A percentile compares a stretch with the other conserved stretches of the same genome.
Evolutionary conservation across 78 protist species (phyloP).

Genomic region (Chrysochromulina tobinii): DNA sequence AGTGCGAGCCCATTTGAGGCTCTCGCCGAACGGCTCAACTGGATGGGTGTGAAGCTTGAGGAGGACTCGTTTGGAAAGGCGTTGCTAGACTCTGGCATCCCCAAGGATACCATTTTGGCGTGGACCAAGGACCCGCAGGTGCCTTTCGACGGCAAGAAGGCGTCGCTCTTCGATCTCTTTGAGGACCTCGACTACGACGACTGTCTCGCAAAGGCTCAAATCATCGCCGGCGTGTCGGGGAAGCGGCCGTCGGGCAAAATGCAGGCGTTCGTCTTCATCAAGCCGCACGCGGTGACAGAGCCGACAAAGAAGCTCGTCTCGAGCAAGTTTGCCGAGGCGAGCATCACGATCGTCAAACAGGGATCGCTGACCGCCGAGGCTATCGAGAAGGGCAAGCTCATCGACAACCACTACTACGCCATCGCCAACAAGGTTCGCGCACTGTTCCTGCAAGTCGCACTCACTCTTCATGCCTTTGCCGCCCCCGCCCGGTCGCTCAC

Average conservation of each 20-base stretch:
- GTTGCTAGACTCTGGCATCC: not conserved
- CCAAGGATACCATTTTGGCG: not conserved
- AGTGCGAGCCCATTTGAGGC: slow-evolving; percentile 43
- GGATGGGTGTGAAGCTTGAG: not conserved
- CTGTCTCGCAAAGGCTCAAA: not conserved
- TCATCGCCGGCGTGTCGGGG: slow-evolving; percentile 3
- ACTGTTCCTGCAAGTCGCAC: too few species aligned
- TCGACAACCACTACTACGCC: slow-evolving; percentile 51
- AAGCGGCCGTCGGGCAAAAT: not conserved
- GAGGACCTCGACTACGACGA: slow-evolving; percentile 23
- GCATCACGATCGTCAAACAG: not conserved
- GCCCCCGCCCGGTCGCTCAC: too few species aligned
- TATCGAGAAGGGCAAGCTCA: slow-evolving; percentile 22
- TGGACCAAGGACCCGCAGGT: slow-evolving; percentile 38
- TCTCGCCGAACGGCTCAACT: slow-evolving; percentile 21
- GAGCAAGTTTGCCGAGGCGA: not conserved
- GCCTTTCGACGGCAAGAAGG: not conserved
- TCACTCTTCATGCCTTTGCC: too few species aligned
- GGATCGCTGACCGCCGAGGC: not conserved
- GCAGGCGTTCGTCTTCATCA: not conserved
- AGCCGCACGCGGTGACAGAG: slow-evolving; percentile 21
- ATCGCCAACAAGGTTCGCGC: slow-evolving; percentile 5
- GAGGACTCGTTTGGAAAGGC: slow-evolving; percentile 29
- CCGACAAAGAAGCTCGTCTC: not conserved
- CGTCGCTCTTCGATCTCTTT: slow-evolving; percentile 18